Percentiles rank a stretch among this genome's conserved stretches.
phyloP scores from a whole-genome alignment of 2,329 filamentous ascomycete species.

The Fusarium virguliforme region DNA sequence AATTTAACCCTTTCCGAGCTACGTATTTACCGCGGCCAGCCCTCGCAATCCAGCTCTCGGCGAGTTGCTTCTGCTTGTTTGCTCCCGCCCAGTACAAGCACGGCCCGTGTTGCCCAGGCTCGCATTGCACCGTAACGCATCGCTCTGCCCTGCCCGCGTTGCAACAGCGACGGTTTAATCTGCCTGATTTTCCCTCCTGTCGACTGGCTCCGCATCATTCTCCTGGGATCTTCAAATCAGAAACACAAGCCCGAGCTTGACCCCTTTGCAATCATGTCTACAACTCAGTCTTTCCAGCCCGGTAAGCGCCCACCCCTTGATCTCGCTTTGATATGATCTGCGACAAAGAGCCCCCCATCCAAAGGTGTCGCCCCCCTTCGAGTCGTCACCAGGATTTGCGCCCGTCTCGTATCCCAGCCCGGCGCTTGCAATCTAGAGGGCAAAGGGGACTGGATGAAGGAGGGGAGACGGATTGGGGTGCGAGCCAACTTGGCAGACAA shows the following conservation, averaged over 20 bases:
- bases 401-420: slow-evolving; percentile 39
- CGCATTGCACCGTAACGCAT: slow-evolving; percentile 39
- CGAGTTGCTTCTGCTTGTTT: slow-evolving; percentile 23
- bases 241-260: slow-evolving; percentile 47
- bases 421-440: slow-evolving; percentile 45
- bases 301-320: slow-evolving; percentile 53
- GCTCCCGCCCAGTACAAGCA: slow-evolving; percentile 21
- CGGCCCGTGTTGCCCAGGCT: slow-evolving; percentile 23
- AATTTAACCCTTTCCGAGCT: slow-evolving; percentile 53
- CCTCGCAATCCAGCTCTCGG: slow-evolving; percentile 38
- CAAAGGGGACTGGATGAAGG: slow-evolving; percentile 43
- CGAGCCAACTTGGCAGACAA: slow-evolving; percentile 49
- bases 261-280: slow-evolving; percentile 51
- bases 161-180: slow-evolving; percentile 37
- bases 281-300: slow-evolving; percentile 48
- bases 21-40: slow-evolving; percentile 43
- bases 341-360: slow-evolving; percentile 42
- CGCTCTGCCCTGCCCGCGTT: slow-evolving; percentile 33
- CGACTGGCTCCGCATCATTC: slow-evolving; percentile 42
- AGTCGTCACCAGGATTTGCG: slow-evolving; percentile 39
- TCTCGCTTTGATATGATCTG: slow-evolving; percentile 52
- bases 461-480: slow-evolving; percentile 42
- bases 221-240: slow-evolving; percentile 49
- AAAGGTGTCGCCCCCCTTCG: slow-evolving; percentile 40
- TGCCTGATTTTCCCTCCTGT: slow-evolving; percentile 33